Conservation (phyloP, 2,329 filamentous ascomycete species). For the Aspergillus sp. region DNA sequence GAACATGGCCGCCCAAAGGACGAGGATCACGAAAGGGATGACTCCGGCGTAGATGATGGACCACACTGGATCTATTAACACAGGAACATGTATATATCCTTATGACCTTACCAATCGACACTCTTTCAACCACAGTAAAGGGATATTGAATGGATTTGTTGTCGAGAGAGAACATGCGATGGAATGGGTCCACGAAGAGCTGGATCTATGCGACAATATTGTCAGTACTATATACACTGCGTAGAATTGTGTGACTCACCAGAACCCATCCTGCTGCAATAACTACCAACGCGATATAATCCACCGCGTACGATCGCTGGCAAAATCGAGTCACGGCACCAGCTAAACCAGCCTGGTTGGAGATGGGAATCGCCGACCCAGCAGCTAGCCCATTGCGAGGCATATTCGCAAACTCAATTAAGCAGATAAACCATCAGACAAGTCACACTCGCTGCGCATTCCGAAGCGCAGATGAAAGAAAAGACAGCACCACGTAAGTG, state of each 20-base stretch:
- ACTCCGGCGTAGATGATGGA: constrained; percentile 75
- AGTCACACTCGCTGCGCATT: background rate
- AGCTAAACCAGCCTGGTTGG: constrained; percentile 33
- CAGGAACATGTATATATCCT: background rate
- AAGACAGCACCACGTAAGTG: background rate
- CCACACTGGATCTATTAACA: constrained; percentile 41
- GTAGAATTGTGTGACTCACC: constrained; percentile 13
- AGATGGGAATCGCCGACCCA: constrained; percentile 15
- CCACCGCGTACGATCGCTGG: constrained; percentile 75
- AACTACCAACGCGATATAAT: constrained; percentile 74
- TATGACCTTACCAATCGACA: constrained; percentile 61
- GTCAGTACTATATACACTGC: background rate
- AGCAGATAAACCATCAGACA: background rate
- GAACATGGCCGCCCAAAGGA: constrained; percentile 59
- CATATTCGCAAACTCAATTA: constrained; percentile 15
- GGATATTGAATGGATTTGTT: constrained; percentile 82
- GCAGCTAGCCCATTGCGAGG: constrained; percentile 22
- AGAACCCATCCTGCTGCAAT: constrained; percentile 60
- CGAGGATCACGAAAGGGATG: constrained; percentile 63
- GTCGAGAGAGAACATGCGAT: constrained; percentile 88
- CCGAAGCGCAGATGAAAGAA: background rate
- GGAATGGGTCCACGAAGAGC: constrained; percentile 75
- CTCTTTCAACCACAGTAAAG: constrained; percentile 76
- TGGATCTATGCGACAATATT: constrained; percentile 47
- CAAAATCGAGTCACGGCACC: constrained; percentile 49